Percentiles rank a stretch among this genome's conserved stretches.
phyloP scores from a whole-genome alignment of 306 rosid species.

The Fagus sylvatica region DNA sequence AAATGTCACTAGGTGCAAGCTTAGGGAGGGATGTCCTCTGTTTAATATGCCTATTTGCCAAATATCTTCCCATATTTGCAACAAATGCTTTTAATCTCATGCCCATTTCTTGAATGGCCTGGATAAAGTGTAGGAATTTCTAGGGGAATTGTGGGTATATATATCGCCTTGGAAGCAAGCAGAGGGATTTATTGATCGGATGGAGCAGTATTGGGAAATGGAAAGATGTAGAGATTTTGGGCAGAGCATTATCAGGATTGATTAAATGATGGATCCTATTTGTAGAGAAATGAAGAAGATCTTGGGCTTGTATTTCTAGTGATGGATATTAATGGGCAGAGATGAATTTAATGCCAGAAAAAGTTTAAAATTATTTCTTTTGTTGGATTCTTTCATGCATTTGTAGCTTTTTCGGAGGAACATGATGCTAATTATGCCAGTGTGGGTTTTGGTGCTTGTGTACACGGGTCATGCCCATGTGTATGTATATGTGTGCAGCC shows the following conservation, averaged over 20 bases:
- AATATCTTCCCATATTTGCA: not conserved
- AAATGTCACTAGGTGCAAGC: not conserved
- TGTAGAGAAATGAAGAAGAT: not conserved
- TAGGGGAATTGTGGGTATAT: not conserved
- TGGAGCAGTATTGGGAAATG: not conserved
- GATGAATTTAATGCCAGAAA: slow-evolving; percentile 4
- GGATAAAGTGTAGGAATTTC: not conserved
- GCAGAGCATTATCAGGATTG: not conserved
- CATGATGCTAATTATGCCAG: not conserved
- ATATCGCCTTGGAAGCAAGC: too few relatives aligned
- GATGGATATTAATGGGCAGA: not conserved
- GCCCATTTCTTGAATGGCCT: not conserved
- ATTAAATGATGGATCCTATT: not conserved
- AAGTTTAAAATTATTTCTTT: not conserved
- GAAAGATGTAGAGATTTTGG: not conserved
- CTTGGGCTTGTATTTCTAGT: not conserved
- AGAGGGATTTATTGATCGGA: too few relatives aligned
- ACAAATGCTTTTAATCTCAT: not conserved
- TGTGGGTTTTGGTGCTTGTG: not conserved
- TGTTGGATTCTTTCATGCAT: not conserved
- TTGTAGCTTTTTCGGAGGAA: not conserved
- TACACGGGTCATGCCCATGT: not conserved
- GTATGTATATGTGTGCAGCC: slow-evolving; percentile 10
- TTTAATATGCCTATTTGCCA: not conserved
- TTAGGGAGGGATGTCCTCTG: not conserved